These are phyloP conservation scores for Saccharomycopsis fibuligera DNA, from an alignment of 805 yeast genomes.

Conservation along the genomic window DNA sequence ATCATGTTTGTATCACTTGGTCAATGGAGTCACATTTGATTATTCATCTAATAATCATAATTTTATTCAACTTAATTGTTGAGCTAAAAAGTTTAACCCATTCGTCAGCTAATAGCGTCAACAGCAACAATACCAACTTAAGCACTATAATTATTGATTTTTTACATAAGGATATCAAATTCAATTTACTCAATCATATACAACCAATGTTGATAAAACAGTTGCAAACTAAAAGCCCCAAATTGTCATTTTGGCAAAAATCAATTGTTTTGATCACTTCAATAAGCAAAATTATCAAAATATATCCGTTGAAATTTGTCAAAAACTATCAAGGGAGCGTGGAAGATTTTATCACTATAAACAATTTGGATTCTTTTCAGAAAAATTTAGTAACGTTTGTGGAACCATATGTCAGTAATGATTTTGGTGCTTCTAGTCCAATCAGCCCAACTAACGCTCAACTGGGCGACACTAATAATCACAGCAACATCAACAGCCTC, in stretches of 20 bases:
- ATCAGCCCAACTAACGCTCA: neutral
- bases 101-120: neutral
- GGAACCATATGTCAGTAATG: neutral
- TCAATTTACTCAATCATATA: conserved; percentile 3
- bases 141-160: neutral
- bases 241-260: conserved; percentile 1
- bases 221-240: neutral
- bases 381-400: neutral
- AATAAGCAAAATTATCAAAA: neutral
- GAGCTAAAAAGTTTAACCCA: conserved; percentile 2
- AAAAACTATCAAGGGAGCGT: neutral
- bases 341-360: neutral
- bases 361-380: neutral
- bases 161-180: conserved; percentile 1
- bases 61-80: conserved; percentile 4
- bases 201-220: neutral
- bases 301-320: conserved; percentile 5
- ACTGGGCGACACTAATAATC: neutral
- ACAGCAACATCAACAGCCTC: neutral
- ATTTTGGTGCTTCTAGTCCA: neutral
- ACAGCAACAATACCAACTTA: neutral
- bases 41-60: neutral
- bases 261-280: neutral
- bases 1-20: neutral
- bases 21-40: conserved; percentile 2